Base-by-base conservation (phyloP, 2,329 filamentous ascomycete genomes). In the Penicillium sp. region DNA sequence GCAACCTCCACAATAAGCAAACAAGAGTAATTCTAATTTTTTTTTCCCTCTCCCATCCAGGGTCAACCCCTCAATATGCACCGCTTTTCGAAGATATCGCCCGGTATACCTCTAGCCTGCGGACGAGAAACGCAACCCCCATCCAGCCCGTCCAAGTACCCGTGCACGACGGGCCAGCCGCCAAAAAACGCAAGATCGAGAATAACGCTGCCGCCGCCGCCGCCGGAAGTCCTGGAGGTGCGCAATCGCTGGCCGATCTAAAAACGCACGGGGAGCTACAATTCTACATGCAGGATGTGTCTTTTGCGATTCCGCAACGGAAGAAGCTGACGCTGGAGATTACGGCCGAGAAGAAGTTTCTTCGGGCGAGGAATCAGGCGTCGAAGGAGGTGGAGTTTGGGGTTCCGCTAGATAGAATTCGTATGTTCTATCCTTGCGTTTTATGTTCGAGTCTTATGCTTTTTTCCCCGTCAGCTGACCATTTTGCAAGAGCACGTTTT, bases 291-390 rank as follows among this genome's bases (percentile, higher is more conserved):
- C 79, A 81, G 60, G 86, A 88, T 66, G 78, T 87, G 58, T 87
- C 85, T 60, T 88, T 89, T 73, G 81, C 85, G 17, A 80, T 88
- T 0, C 87, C 87, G 3, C 84, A 86, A 67, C 79, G 87, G 57
- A 90, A 89, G 78, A 89, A 89, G 77, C 79, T 88, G 63, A 84
- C 81, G 52, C 78, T 90, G 30, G 84, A 88, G 70, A 72, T 89
- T n/a, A 79, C 85, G 41, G 75, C 75, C 52, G 71, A 72, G 56
- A 68, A 67, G 61, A 67, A 69, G n/a, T 82, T 71, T 56, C 76
- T 86, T 44, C 79, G 83, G 48, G 83, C 80, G 30, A 74, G 81
- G 61, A 83, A 83, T 60, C 79, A 86, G 47, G 73, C 80, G 3
- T 83, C 82, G 19, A 81, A 79, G 48, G 77, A 80, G 61, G 77